Conservation (phyloP, 1,139 yeast genomes). For the Suhomyces taliae region DNA sequence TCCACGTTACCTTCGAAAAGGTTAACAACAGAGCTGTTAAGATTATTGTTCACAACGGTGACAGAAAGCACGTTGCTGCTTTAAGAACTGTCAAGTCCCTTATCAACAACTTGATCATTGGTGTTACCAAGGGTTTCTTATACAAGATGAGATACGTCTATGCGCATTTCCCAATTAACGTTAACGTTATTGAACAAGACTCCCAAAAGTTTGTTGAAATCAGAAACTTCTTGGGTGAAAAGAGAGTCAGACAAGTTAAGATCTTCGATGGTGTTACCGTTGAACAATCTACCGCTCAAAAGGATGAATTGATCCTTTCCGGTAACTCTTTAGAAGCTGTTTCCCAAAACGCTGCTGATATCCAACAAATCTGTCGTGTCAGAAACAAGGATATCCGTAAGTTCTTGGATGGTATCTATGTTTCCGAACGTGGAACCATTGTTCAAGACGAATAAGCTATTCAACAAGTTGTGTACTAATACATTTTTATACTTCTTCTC, state of each 20-base stretch:
- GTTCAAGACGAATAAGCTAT: constrained; percentile 49
- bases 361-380: constrained; percentile 98
- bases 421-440: constrained; percentile 92
- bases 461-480: constrained; percentile 21
- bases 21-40: constrained; percentile 70
- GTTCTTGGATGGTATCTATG: constrained; percentile 99
- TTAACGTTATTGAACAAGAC: constrained; percentile 76
- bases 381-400: constrained; percentile 99
- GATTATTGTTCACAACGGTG: constrained; percentile 97
- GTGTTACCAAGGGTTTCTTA: constrained; percentile 99
- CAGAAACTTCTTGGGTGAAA: constrained; percentile 99
- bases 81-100: constrained; percentile 97
- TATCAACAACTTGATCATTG: constrained; percentile 90
- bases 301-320: constrained; percentile 89
- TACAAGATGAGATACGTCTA: constrained; percentile 99
- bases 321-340: constrained; percentile 99
- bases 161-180: constrained; percentile 99
- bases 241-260: constrained; percentile 86
- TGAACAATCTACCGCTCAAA: constrained; percentile 78
- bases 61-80: constrained; percentile 99
- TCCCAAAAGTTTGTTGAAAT: constrained; percentile 83
- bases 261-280: constrained; percentile 86
- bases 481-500: constrained; percentile 22
- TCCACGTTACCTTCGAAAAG: constrained; percentile 89
- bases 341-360: constrained; percentile 98